A percentile compares a stretch with the other conserved stretches of the same genome.
These are phyloP conservation scores for Ceratocystis huliohia DNA, from an alignment of 2,329 filamentous ascomycete genomes.

Conservation along the genomic window DNA sequence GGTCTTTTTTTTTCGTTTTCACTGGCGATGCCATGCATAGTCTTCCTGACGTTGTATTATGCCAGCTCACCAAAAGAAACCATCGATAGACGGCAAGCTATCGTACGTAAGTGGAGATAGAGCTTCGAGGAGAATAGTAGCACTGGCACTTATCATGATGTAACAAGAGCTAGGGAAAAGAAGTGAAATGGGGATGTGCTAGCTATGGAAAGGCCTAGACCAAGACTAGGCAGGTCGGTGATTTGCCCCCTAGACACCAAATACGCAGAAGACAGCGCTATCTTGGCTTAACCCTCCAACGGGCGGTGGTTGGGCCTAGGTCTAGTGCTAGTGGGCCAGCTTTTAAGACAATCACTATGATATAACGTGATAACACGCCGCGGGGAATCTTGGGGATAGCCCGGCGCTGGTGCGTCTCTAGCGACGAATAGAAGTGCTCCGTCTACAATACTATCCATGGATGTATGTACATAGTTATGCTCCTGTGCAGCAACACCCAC, in stretches of 20 bases:
- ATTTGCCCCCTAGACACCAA: neutral
- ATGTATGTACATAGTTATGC: neutral
- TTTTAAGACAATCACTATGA: constrained; percentile 5
- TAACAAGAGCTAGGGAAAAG: neutral
- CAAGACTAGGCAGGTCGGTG: neutral
- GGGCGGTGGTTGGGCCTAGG: neutral
- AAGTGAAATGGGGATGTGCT: neutral
- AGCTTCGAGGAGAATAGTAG: neutral
- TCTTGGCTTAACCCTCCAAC: neutral
- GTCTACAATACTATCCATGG: neutral
- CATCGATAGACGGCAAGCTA: neutral
- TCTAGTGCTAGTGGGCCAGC: neutral
- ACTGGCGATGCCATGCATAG: neutral
- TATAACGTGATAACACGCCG: constrained; percentile 1
- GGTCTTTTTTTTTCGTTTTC: neutral
- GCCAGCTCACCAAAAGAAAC: neutral
- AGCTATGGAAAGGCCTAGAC: neutral
- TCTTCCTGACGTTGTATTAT: neutral
- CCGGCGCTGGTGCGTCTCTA: neutral
- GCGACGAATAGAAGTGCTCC: neutral
- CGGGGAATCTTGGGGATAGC: constrained; percentile 1
- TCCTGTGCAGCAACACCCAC: neutral
- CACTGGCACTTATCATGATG: neutral
- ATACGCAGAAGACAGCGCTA: neutral
- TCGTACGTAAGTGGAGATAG: neutral